Evolutionary conservation across 345 rosid genomes (phyloP).

Genomic region (Pugionium dolabratum): DNA sequence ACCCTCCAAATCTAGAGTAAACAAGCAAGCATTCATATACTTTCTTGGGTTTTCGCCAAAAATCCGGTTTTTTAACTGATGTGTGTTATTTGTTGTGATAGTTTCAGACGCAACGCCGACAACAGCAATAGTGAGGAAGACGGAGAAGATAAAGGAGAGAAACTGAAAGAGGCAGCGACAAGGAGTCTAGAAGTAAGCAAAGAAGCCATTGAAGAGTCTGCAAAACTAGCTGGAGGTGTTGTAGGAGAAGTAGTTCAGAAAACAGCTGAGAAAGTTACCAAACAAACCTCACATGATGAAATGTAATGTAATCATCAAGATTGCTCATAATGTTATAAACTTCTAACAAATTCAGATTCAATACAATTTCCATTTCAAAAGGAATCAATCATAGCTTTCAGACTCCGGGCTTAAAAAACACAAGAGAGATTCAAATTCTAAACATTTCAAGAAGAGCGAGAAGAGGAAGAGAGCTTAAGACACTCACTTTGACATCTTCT

Average conservation of each 20-base stretch:
- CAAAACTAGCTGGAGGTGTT: conserved; percentile 52
- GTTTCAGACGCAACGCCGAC: conserved; percentile 51
- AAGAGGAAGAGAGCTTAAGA: conserved; percentile 48
- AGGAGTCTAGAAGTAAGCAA: conserved; percentile 49
- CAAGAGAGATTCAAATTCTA: background rate
- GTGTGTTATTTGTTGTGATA: conserved; percentile 23
- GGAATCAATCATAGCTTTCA: conserved; percentile 6
- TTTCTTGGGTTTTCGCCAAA: background rate
- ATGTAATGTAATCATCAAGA: conserved; percentile 35
- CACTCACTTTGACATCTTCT: conserved; percentile 83
- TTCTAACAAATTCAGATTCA: conserved; percentile 20
- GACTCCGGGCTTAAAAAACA: background rate
- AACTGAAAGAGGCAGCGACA: conserved; percentile 58
- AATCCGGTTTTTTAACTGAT: background rate
- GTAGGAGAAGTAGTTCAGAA: conserved; percentile 47
- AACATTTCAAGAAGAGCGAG: conserved; percentile 32
- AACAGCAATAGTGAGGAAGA: conserved; percentile 20
- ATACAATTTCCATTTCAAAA: conserved; percentile 26
- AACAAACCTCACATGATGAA: conserved; percentile 46
- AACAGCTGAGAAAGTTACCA: conserved; percentile 52
- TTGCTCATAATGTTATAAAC: conserved; percentile 19
- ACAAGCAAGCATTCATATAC: conserved; percentile 5
- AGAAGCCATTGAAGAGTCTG: conserved; percentile 51
- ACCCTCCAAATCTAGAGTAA: conserved; percentile 69
- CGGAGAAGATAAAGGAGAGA: conserved; percentile 39